Base-by-base conservation (phyloP, 208 protist genomes). In the Trypanosoma scelopori region DNA sequence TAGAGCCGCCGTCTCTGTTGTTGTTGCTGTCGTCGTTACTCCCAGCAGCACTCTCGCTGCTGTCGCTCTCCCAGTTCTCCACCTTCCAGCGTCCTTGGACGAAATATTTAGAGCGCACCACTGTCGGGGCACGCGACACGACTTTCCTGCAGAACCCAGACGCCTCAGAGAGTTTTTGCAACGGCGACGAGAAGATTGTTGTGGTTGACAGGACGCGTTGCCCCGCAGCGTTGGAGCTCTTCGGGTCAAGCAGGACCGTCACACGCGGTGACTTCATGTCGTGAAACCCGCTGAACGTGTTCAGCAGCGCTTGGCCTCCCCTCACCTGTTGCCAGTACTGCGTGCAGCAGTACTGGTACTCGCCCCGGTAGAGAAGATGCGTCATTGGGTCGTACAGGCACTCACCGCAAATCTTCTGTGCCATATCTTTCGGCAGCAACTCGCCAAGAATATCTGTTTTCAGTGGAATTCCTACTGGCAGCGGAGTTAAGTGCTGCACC, bases 51-150 rank as follows among this genome's bases (percentile, higher is more conserved):
- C 16, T 46, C 12, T 32, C 47, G 35, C 48, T n/a, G 35, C 50
- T 48, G 0, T 66, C 60, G 9, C n/a, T 45, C 5, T 71, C 70
- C 47, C 68, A 69, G 37, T 59, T 61, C 28, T 82, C 79, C 13
- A 70, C 56, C 53, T 76, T 79, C 30, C 76, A 74, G 7, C 63
- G 68, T 35, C 62, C 64, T n/a, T 67, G 15, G 55, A 82, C 41
- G 49, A 91, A 91, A 68, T 85, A 85, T 43, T 80, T 79, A 15
- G 85, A 91, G 13, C 85, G 81, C 57, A 91, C 81, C 11, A 87
- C 55, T 7, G 48, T 51, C 42, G 61, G 53, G 7, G 39, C 61
- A 7, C 41, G 50, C 5, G 59, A 32, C n/a, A 7, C 18, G 16
- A 49, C 12, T 4, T 27, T 52, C 35, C 25, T 60, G 27, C 79